Evolutionary conservation across 78 protist species (phyloP).

Genomic region (Dictyostelium brefeldianum): DNA sequence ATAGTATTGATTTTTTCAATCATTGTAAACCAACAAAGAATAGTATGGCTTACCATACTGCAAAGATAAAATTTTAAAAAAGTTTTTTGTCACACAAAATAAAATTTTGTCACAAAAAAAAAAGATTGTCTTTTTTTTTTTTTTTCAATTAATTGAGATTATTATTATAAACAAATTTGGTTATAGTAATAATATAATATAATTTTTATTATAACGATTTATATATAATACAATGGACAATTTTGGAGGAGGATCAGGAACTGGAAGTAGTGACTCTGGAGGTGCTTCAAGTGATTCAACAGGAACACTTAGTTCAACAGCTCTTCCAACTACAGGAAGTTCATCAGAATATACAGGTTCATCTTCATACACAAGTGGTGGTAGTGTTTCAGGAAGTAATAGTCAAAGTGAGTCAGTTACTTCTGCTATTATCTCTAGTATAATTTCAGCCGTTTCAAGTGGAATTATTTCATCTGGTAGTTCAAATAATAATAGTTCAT

Average conservation of each 20-base stretch:
- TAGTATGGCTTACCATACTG: no score
- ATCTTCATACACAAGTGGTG: not conserved
- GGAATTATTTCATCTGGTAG: not conserved
- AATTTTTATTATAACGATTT: no score
- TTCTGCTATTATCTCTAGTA: not conserved
- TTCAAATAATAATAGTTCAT: not conserved
- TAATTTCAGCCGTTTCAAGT: not conserved
- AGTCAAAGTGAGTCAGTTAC: not conserved
- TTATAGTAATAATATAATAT: no score
- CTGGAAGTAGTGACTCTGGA: not conserved
- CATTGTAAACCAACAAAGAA: no score
- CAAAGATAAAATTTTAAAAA: no score
- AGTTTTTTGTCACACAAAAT: no score
- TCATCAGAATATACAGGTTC: conserved; percentile 6
- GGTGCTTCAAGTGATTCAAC: not conserved
- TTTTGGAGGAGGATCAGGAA: not conserved
- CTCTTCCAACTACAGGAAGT: not conserved
- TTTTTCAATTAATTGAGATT: not conserved
- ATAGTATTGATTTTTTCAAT: no score
- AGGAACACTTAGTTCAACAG: not conserved
- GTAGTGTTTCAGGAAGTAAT: no score
- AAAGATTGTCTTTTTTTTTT: not conserved
- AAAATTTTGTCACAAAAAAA: not conserved
- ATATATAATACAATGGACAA: no score
- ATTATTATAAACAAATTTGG: no score